A percentile compares a stretch with the other conserved stretches of the same genome.
phyloP scores from a whole-genome alignment of 345 rosid genomes.

The Balakata baccata region DNA sequence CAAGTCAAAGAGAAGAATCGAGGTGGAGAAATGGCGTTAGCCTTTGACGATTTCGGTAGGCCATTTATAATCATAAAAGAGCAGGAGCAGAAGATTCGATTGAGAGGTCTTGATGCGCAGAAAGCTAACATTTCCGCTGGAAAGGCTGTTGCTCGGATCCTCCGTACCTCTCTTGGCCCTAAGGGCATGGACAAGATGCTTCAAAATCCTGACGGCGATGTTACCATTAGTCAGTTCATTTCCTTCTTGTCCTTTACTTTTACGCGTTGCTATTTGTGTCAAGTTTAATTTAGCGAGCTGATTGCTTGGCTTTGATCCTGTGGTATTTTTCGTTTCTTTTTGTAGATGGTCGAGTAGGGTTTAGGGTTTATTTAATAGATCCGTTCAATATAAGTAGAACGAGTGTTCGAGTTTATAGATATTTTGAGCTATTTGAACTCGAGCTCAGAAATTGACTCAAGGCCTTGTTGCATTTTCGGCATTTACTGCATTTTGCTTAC shows the following conservation, averaged over 20 bases:
- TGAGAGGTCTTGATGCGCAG: slow-evolving; percentile 89
- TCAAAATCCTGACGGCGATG: slow-evolving; percentile 94
- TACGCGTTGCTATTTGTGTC: background rate
- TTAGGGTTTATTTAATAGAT: background rate
- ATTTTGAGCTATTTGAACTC: background rate
- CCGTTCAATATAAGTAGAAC: background rate
- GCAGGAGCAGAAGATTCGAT: slow-evolving; percentile 70
- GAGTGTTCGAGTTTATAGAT: background rate
- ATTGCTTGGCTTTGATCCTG: background rate
- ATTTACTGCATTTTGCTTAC: background rate
- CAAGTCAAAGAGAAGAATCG: too few relatives aligned
- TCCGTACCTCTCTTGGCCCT: slow-evolving; percentile 93
- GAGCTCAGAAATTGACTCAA: background rate
- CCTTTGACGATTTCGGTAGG: slow-evolving; percentile 63
- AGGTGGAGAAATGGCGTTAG: too few relatives aligned
- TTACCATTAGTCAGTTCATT: slow-evolving; percentile 61
- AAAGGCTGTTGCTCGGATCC: slow-evolving; percentile 86
- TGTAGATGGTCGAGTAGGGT: background rate
- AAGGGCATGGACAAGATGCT: slow-evolving; percentile 99
- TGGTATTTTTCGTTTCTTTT: background rate
- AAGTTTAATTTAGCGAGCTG: background rate
- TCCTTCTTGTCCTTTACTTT: background rate
- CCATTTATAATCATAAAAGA: slow-evolving; percentile 76
- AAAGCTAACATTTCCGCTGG: slow-evolving; percentile 91
- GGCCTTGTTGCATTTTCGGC: background rate